phyloP scores from a whole-genome alignment of 2,329 filamentous ascomycete genomes.

The Lecanicillium sp. region DNA sequence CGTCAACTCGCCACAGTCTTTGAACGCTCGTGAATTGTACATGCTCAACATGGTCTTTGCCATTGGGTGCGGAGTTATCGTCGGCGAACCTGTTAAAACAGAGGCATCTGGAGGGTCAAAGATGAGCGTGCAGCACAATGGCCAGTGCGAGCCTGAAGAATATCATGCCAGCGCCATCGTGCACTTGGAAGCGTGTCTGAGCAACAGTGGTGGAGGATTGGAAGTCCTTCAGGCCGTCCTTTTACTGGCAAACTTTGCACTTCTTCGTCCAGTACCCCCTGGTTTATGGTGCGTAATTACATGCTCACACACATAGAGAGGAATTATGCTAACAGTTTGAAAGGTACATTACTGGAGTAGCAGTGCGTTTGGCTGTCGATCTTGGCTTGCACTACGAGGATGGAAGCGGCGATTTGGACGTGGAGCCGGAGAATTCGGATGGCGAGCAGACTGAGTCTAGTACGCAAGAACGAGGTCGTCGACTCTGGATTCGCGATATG shows the following conservation, averaged over 20 bases:
- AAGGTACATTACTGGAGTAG: constrained; percentile 88
- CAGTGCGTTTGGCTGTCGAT: constrained; percentile 82
- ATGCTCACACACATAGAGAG: background rate
- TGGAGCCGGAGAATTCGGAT: constrained; percentile 45
- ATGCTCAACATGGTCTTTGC: constrained; percentile 96
- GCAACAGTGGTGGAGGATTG: constrained; percentile 76
- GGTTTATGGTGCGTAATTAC: constrained; percentile 62
- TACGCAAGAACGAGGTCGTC: constrained; percentile 51
- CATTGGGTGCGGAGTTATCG: constrained; percentile 88
- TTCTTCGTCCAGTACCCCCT: constrained; percentile 83
- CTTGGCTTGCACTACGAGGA: constrained; percentile 91
- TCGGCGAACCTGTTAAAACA: constrained; percentile 54
- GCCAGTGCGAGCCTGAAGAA: constrained; percentile 60
- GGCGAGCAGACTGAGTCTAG: constrained; percentile 15
- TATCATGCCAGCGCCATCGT: constrained; percentile 94
- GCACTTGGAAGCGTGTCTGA: constrained; percentile 80
- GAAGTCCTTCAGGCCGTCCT: constrained; percentile 93
- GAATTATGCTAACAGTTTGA: background rate
- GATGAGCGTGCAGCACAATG: constrained; percentile 21
- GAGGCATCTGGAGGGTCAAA: constrained; percentile 27
- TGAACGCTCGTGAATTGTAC: constrained; percentile 78
- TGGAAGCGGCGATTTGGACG: constrained; percentile 37
- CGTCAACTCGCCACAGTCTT: constrained; percentile 54
- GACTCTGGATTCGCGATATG: constrained; percentile 80
- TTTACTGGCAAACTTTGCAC: constrained; percentile 81